Percentiles rank a stretch among this genome's conserved stretches.
Evolutionary conservation across 306 rosid genomes (phyloP).

Genomic region (Rosa persica): DNA sequence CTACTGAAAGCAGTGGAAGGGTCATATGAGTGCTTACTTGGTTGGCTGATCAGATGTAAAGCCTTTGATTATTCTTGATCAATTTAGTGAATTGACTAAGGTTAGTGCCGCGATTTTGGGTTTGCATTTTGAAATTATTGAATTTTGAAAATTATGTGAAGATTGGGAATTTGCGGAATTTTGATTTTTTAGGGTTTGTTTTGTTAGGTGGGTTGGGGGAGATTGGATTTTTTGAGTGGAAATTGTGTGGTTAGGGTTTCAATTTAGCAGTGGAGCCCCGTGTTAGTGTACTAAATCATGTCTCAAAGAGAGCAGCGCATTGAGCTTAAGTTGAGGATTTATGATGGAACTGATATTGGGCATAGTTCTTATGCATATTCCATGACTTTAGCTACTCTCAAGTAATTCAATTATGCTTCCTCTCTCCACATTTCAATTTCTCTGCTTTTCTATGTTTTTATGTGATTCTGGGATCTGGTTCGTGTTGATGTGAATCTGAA

Average conservation of each 20-base stretch:
- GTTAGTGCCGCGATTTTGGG: background rate
- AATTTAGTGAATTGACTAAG: constrained; percentile 36
- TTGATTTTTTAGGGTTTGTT: constrained; percentile 7
- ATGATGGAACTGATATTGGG: constrained; percentile 77
- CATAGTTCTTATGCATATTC: constrained; percentile 47
- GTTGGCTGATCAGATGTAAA: constrained; percentile 48
- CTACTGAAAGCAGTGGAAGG: constrained; percentile 33
- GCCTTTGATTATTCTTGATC: constrained; percentile 34
- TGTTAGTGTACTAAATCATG: constrained; percentile 31
- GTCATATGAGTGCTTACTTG: constrained; percentile 59
- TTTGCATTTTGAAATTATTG: background rate
- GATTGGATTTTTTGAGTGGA: constrained; percentile 26
- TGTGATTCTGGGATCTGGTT: too few relatives aligned
- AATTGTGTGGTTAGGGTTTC: constrained; percentile 27
- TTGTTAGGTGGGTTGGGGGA: constrained; percentile 45
- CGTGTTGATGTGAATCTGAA: too few relatives aligned
- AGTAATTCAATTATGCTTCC: too few relatives aligned
- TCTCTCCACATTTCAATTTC: too few relatives aligned
- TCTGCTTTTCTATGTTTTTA: too few relatives aligned
- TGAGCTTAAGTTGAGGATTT: constrained; percentile 68
- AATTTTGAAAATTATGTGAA: constrained; percentile 1
- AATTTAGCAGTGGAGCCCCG: constrained; percentile 33
- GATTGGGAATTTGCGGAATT: background rate
- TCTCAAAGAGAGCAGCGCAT: constrained; percentile 46
- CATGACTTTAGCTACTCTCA: constrained; percentile 36